Conservation (phyloP, 371 early-diverging fungal genomes). For the Massospora cicadina region DNA sequence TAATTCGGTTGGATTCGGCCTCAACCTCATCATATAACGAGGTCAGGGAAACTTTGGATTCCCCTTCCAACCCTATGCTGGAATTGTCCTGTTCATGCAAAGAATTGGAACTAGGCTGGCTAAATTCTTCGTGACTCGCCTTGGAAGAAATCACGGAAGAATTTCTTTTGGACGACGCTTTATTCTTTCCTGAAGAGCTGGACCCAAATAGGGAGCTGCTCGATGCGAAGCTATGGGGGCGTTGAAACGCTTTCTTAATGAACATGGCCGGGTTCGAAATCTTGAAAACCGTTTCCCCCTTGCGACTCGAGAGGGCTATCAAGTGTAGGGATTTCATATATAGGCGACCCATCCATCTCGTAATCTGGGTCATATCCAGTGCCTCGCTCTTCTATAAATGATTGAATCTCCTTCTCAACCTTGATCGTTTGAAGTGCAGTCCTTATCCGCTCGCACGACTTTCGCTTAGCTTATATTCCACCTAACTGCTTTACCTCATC, state of each 20-base stretch:
- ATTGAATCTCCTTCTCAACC: slow-evolving; percentile 1
- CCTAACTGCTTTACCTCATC: slow-evolving; percentile 42
- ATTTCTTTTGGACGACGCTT: background rate
- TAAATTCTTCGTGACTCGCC: background rate
- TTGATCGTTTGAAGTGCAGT: background rate
- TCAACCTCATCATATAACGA: slow-evolving; percentile 5
- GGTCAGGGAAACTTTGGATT: background rate
- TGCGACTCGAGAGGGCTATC: slow-evolving; percentile 1
- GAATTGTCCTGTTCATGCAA: background rate
- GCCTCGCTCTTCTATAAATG: slow-evolving; percentile 8
- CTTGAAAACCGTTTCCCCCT: background rate
- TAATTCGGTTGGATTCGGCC: background rate
- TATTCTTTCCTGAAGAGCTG: background rate
- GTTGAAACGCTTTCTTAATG: slow-evolving; percentile 10
- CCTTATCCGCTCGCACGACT: slow-evolving; percentile 9
- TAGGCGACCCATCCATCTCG: slow-evolving; percentile 11
- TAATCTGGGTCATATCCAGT: slow-evolving; percentile 10
- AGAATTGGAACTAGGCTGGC: background rate
- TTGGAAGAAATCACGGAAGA: background rate
- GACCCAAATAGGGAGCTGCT: background rate
- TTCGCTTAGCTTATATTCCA: background rate
- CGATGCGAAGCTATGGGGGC: slow-evolving; percentile 2
- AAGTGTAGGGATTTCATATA: slow-evolving; percentile 7
- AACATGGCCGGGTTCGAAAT: background rate
- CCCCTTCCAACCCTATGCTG: background rate